Evolutionary conservation across 2,329 filamentous ascomycete genomes (phyloP).

Genomic region (Catunica adiposa): DNA sequence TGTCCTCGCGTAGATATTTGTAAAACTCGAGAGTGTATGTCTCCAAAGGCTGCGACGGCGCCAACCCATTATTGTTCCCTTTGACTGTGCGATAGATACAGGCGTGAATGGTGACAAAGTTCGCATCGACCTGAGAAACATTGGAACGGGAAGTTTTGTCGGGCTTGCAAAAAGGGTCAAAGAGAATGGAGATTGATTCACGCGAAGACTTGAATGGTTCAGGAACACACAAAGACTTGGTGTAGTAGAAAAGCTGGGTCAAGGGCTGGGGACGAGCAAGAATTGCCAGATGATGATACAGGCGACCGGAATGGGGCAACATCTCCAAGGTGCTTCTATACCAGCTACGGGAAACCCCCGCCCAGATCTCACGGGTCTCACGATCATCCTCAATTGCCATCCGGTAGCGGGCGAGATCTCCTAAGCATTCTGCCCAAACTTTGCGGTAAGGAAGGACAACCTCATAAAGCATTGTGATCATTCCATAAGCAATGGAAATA

Average conservation of each 20-base stretch:
- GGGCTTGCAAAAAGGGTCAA: constrained; percentile 36
- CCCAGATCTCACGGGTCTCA: constrained; percentile 64
- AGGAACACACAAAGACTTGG: constrained; percentile 51
- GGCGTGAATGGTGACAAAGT: constrained; percentile 47
- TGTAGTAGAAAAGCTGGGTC: constrained; percentile 57
- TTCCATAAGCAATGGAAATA: constrained; percentile 75
- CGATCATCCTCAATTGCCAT: constrained; percentile 88
- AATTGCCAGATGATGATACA: constrained; percentile 82
- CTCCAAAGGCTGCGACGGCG: constrained; percentile 29
- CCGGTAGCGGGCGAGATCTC: constrained; percentile 64
- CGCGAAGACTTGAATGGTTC: constrained; percentile 50
- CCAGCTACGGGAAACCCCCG: constrained; percentile 64
- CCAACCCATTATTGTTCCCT: constrained; percentile 13
- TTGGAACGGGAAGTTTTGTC: constrained; percentile 22
- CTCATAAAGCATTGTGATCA: constrained; percentile 76
- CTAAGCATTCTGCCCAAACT: constrained; percentile 87
- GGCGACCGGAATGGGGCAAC: constrained; percentile 54
- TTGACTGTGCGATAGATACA: constrained; percentile 42
- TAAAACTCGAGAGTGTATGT: constrained; percentile 15
- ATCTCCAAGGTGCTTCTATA: constrained; percentile 69
- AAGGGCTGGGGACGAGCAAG: constrained; percentile 52
- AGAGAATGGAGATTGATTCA: constrained; percentile 53
- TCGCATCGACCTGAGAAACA: constrained; percentile 31
- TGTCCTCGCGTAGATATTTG: constrained; percentile 36
- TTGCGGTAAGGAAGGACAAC: constrained; percentile 69